Base-by-base conservation (phyloP, 2,329 filamentous ascomycete genomes). In the Periconia sp. region DNA sequence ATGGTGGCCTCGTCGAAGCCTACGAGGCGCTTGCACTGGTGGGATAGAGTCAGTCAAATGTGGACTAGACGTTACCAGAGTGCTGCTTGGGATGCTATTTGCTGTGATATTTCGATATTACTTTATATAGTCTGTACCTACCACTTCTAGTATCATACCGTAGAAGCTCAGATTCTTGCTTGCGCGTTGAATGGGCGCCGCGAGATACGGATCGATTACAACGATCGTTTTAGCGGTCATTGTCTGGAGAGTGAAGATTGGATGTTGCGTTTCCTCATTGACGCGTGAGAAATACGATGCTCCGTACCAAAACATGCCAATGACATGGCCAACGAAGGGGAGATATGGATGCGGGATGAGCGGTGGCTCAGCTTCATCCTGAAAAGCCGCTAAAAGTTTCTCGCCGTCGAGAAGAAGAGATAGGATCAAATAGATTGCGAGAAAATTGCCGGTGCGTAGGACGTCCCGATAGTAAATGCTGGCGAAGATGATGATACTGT, bases 271-370 rank as follows among this genome's bases (percentile, higher is more conserved):
- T 18, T 33, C 18, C 11, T 55, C 76, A 74, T 75, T 73, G 7
- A 79, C 51, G 15, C 65, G 69, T 15, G 63, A 53, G 52, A 71
- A 71, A 54, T 79, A 79, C 3, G 47, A 53, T 19, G 58, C 55
- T 9, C 65, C 64, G 20, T 64, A 41, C 41, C 47, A 53, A 47
- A 79, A 62, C 59, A 80, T 66, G 17, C 74, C 74, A 11, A 80
- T 53, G 17, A 79, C 66, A 54, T 81, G 79, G 2, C 79, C 78
- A 44, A 80, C 58, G 43, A 76, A 65, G 0, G 79, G 78, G 45
- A 81, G 68, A 17, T 48, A 65, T 1, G 74, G 66, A 35, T 70
- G 72, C 18, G 78, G 42, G 1, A 74, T 54, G 5, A 76, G 74
- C 9, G 79, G 78, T 14, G 54, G 54, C 56, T 81, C 78, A 41